A percentile compares a stretch with the other conserved stretches of the same genome.
Evolutionary conservation across 2,329 filamentous ascomycete species (phyloP).

Genomic region (Fusarium lyarnte): DNA sequence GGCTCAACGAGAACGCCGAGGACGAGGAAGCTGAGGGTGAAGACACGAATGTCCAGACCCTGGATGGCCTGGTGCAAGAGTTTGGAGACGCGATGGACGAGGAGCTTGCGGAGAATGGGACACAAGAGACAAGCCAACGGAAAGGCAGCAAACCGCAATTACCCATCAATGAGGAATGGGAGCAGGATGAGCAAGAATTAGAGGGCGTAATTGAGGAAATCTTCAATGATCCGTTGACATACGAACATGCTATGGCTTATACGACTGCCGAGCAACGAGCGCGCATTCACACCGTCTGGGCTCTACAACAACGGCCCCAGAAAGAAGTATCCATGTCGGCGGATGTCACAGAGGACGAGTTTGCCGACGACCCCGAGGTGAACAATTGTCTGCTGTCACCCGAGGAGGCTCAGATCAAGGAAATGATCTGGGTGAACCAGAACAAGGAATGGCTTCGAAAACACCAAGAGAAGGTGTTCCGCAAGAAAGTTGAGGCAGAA

Average conservation of each 20-base stretch:
- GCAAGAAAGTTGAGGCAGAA: slow-evolving; percentile 71
- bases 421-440: slow-evolving; percentile 91
- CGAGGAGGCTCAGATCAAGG: slow-evolving; percentile 82
- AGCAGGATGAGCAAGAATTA: slow-evolving; percentile 69
- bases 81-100: slow-evolving; percentile 55
- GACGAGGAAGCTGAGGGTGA: slow-evolving; percentile 24
- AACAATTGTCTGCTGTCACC: slow-evolving; percentile 78
- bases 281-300: slow-evolving; percentile 62
- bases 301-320: slow-evolving; percentile 58
- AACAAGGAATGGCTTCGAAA: slow-evolving; percentile 93
- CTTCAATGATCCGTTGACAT: slow-evolving; percentile 69
- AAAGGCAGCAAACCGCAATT: slow-evolving; percentile 54
- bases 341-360: slow-evolving; percentile 81
- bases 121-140: slow-evolving; percentile 35
- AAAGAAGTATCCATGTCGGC: slow-evolving; percentile 66
- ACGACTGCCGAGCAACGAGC: slow-evolving; percentile 67
- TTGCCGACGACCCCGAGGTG: slow-evolving; percentile 90
- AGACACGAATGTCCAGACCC: slow-evolving; percentile 41
- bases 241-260: slow-evolving; percentile 66
- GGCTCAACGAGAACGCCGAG: slow-evolving; percentile 20
- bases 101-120: slow-evolving; percentile 31
- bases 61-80: slow-evolving; percentile 55
- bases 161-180: slow-evolving; percentile 70
- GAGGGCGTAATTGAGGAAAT: slow-evolving; percentile 77
- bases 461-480: slow-evolving; percentile 84